Percentiles rank a stretch among this genome's conserved stretches.
These are phyloP conservation scores for Pulveroboletus frians DNA, from an alignment of 768 basidiomycete species.

Conservation along the genomic window DNA sequence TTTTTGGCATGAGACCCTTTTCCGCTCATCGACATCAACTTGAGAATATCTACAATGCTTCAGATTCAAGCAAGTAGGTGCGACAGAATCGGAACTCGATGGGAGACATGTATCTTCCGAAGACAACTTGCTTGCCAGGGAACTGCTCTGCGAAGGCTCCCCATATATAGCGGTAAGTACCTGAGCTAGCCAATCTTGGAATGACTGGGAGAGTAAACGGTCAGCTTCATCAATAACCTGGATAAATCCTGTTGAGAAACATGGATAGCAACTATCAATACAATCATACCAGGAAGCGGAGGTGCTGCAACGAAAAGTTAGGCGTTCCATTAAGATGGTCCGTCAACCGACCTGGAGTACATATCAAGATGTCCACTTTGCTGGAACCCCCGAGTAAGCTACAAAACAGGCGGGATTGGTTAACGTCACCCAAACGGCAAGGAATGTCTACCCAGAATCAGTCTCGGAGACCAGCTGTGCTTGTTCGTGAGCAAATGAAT, in stretches of 20 bases:
- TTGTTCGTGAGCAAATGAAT: conserved; percentile 92
- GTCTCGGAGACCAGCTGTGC: conserved; percentile 65
- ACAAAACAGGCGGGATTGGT: neutral
- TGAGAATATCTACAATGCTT: conserved; percentile 22
- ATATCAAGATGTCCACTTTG: conserved; percentile 90
- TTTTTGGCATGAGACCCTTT: conserved; percentile 78
- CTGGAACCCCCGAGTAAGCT: conserved; percentile 83
- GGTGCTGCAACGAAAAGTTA: conserved; percentile 88
- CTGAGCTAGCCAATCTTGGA: conserved; percentile 90
- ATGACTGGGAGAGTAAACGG: conserved; percentile 89
- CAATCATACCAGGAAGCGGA: conserved; percentile 83
- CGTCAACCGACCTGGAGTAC: conserved; percentile 91
- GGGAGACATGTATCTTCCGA: conserved; percentile 3
- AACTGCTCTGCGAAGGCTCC: conserved; percentile 18
- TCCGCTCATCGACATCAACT: conserved; percentile 53
- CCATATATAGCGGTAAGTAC: conserved; percentile 71
- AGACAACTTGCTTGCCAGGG: conserved; percentile 1
- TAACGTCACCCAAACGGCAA: neutral
- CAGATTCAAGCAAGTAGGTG: conserved; percentile 51
- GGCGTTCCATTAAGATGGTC: conserved; percentile 87
- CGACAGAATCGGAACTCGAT: conserved; percentile 40
- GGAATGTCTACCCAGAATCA: conserved; percentile 41
- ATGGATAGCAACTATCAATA: neutral
- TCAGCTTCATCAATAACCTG: conserved; percentile 98
- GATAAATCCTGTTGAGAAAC: neutral